These are phyloP conservation scores for Kwoniella heveanensis DNA, from an alignment of 768 basidiomycete genomes.

Conservation along the genomic window DNA sequence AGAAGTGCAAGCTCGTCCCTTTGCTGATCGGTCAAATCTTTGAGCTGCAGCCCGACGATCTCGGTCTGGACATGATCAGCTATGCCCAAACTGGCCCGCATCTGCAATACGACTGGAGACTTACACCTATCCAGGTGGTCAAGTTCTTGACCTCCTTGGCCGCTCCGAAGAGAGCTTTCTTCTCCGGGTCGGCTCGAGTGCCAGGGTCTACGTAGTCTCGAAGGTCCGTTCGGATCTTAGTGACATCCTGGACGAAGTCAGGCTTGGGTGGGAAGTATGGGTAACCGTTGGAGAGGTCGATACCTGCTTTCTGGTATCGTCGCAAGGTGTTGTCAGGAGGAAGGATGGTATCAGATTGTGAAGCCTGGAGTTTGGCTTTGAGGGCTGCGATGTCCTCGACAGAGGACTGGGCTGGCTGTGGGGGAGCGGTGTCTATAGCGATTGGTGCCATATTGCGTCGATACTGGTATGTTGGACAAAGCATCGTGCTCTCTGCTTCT, in stretches of 20 bases:
- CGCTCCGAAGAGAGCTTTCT: constrained; percentile 67
- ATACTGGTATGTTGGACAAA: neutral
- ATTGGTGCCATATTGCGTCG: constrained; percentile 38
- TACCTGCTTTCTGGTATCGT: constrained; percentile 46
- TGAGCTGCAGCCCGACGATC: constrained; percentile 70
- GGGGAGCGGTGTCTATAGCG: constrained; percentile 26
- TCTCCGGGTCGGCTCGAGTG: constrained; percentile 68
- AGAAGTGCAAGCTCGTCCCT: constrained; percentile 68
- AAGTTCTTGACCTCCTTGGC: constrained; percentile 70
- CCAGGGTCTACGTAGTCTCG: constrained; percentile 63
- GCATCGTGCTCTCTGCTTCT: neutral
- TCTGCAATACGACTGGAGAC: constrained; percentile 11
- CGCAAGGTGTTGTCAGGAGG: constrained; percentile 40
- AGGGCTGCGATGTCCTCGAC: constrained; percentile 25
- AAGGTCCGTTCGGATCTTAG: constrained; percentile 34
- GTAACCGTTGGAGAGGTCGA: constrained; percentile 44
- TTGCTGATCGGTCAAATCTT: constrained; percentile 66
- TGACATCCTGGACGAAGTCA: constrained; percentile 46
- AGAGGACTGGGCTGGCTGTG: constrained; percentile 4
- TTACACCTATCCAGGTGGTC: constrained; percentile 66
- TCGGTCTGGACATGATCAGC: constrained; percentile 67
- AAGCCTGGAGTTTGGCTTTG: constrained; percentile 16
- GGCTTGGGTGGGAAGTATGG: constrained; percentile 46
- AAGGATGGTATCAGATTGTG: constrained; percentile 16
- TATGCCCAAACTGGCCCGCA: no score